Base-by-base conservation (phyloP, 176 grass and related monocot species). In the Oryza coarctata region DNA sequence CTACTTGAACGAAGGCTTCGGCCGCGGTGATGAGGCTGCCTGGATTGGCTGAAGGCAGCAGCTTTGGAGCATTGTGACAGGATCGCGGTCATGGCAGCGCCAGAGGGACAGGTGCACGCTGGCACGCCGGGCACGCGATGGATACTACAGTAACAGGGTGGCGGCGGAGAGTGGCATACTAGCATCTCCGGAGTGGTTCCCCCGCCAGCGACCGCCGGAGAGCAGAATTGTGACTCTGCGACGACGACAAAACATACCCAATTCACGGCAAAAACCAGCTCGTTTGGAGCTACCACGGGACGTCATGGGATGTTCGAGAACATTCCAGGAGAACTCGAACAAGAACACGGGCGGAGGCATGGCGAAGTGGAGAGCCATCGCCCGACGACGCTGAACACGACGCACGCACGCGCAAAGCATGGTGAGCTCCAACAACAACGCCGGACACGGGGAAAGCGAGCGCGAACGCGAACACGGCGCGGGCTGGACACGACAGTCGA, bases 21-120 rank as follows among this genome's bases (percentile, higher is more conserved):
- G 61, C 36, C 43, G 47, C 36, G 74, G 61, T 43, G 44, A 68
- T 35, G 61, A 8, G 30, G 29, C 18, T 36, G 34, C 62, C 35
- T 22, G 36, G 27, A 43, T 14, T 73, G 29, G 57, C 12, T 32
- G 18, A 71, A 73, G 75, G 17, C 62, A 10, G 38, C 33, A 43
- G 73, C 27, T 78, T 67, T 65, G 58, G 67, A 9, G 45, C 73
- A 77, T 62, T 86, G 35, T 23, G 52, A 41, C 22, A 65, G 55
- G 57, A 75, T 31, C 68, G 40, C 38, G 63, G 12, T 8, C 80
- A 57, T 22, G 71, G 22, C 71, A 43, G 28, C 65, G 60, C 20
- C 78, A 27, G 39, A 72, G 65, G n/a, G 77, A 23, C 75, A 17
- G 26, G 60, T 33, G 18, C 31, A 44, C 36, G 5, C 17, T 20